Evolutionary conservation across 2,329 filamentous ascomycete species (phyloP).

Genomic region (Shiraia bambusicola): DNA sequence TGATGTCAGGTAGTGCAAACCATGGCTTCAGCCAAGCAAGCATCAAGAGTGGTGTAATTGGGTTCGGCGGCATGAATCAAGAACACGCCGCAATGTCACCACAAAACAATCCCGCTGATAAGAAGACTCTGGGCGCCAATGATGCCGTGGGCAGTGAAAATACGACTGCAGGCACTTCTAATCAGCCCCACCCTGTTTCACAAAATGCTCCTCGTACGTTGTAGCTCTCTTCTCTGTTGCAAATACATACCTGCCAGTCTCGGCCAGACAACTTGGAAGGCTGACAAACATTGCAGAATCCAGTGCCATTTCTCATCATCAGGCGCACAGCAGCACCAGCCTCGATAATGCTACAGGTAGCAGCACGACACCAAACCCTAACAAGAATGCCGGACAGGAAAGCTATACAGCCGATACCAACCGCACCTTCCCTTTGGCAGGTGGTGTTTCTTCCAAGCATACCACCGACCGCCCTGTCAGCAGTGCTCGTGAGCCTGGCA

Average conservation of each 20-base stretch:
- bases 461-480: slow-evolving; percentile 3
- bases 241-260: slow-evolving; percentile 2
- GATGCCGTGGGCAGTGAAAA: slow-evolving; percentile 22
- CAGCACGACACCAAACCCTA: slow-evolving; percentile 1
- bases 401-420: slow-evolving; percentile 25
- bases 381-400: slow-evolving; percentile 11
- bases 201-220: slow-evolving; percentile 24
- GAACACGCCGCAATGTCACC: slow-evolving; percentile 29
- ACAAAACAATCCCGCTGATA: slow-evolving; percentile 13
- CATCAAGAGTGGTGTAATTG: slow-evolving; percentile 46
- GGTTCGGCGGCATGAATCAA: slow-evolving; percentile 25
- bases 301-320: slow-evolving; percentile 2
- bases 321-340: slow-evolving; percentile 3
- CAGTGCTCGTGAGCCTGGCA: slow-evolving; percentile 16
- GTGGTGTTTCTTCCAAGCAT: slow-evolving; percentile 27
- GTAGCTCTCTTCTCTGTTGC: slow-evolving; percentile 3
- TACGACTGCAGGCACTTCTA: slow-evolving; percentile 4
- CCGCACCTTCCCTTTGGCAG: slow-evolving; percentile 41
- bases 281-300: slow-evolving; percentile 14
- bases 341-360: not conserved
- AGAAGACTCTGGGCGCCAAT: slow-evolving; percentile 9
- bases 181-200: slow-evolving; percentile 4
- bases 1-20: slow-evolving; percentile 2
- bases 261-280: not conserved
- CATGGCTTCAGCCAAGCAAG: slow-evolving; percentile 37